Evolutionary conservation across 495 filamentous ascomycete species (phyloP).

Genomic region (Hypoxylon lenormandii): DNA sequence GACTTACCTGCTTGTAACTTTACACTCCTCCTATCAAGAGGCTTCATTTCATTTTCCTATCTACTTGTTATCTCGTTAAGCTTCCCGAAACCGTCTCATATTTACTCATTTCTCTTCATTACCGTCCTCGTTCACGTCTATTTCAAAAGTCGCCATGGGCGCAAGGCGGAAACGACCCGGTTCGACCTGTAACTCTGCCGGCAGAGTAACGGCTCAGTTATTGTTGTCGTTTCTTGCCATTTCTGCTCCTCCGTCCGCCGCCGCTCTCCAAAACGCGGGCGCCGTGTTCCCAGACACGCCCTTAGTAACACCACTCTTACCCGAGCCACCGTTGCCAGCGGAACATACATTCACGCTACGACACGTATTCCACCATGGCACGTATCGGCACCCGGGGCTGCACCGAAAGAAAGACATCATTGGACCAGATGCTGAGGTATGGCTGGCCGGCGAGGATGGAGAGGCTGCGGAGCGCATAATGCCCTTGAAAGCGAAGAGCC

Average conservation of each 20-base stretch:
- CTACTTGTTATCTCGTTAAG: constrained; percentile 3
- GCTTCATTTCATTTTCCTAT: constrained; percentile 11
- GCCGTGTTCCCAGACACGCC: constrained; percentile 52
- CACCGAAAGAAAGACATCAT: constrained; percentile 78
- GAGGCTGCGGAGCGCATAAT: constrained; percentile 59
- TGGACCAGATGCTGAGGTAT: constrained; percentile 69
- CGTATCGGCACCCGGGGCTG: constrained; percentile 75
- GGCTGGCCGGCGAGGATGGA: constrained; percentile 73
- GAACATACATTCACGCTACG: constrained; percentile 74
- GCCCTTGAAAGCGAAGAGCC: constrained; percentile 69
- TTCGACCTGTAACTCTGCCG: constrained; percentile 61
- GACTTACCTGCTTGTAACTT: constrained; percentile 13
- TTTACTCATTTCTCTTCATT: constrained; percentile 32
- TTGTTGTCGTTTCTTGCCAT: constrained; percentile 73
- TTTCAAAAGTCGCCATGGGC: constrained; percentile 55
- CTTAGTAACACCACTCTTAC: constrained; percentile 53
- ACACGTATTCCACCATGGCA: constrained; percentile 92
- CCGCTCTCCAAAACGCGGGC: constrained; percentile 46
- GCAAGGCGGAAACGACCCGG: constrained; percentile 53
- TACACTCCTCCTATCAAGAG: constrained; percentile 33
- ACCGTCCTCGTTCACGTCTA: constrained; percentile 41
- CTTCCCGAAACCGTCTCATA: constrained; percentile 3
- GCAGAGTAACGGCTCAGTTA: constrained; percentile 69
- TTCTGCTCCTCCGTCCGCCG: constrained; percentile 55
- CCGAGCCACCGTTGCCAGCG: constrained; percentile 54